Evolutionary conservation across 768 basidiomycete genomes (phyloP).

Genomic region (Suillus brevipes): DNA sequence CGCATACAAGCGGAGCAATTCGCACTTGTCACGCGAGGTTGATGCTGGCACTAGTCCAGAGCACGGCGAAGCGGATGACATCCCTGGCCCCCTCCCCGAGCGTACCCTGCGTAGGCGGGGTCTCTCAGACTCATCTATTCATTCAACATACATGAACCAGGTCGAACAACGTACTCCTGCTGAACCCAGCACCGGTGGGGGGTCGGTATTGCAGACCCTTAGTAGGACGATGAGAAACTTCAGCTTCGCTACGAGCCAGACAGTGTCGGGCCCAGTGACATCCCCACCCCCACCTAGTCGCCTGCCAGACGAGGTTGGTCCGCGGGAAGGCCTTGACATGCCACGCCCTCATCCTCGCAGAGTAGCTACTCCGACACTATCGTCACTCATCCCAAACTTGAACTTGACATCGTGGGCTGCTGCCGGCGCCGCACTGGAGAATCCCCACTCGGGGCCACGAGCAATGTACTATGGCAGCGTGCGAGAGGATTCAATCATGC

Average conservation of each 20-base stretch:
- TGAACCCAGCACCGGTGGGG: slow-evolving; percentile 13
- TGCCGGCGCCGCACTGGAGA: slow-evolving; percentile 25
- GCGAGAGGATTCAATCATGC: slow-evolving; percentile 23
- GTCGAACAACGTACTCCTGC: slow-evolving; percentile 32
- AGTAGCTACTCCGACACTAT: slow-evolving; percentile 22
- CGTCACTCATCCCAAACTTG: slow-evolving; percentile 33
- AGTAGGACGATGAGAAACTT: slow-evolving; percentile 56
- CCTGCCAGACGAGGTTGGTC: slow-evolving; percentile 8
- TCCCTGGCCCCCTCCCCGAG: slow-evolving; percentile 55
- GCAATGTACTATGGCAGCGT: slow-evolving; percentile 3
- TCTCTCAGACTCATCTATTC: slow-evolving; percentile 90
- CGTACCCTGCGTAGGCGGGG: slow-evolving; percentile 76
- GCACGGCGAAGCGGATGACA: slow-evolving; percentile 42
- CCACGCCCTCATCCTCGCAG: slow-evolving; percentile 24
- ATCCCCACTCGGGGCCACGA: background rate
- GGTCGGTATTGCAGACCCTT: slow-evolving; percentile 54
- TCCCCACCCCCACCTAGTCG: slow-evolving; percentile 11
- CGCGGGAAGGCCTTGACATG: slow-evolving; percentile 10
- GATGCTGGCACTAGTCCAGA: slow-evolving; percentile 46
- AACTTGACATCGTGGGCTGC: slow-evolving; percentile 34
- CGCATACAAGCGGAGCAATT: slow-evolving; percentile 16
- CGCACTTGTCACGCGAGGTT: slow-evolving; percentile 60
- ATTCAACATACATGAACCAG: slow-evolving; percentile 74
- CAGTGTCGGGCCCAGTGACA: slow-evolving; percentile 25
- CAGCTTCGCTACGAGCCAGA: slow-evolving; percentile 33